Base-by-base conservation (phyloP, 2,329 filamentous ascomycete genomes). In the Clonostachys rosea region DNA sequence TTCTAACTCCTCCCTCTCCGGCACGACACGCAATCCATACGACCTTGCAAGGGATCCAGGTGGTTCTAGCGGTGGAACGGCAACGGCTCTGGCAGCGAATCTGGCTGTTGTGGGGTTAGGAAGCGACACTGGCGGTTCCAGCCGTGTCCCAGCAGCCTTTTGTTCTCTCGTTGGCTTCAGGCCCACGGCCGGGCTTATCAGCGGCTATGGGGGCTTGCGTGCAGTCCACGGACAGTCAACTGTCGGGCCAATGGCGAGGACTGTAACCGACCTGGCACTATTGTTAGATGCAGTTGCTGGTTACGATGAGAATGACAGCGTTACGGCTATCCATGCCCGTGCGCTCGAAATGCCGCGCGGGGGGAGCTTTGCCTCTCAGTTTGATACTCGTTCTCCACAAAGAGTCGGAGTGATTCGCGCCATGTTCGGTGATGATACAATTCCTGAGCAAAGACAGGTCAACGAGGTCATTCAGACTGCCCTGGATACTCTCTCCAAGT, bases 91-190 rank as follows among this genome's bases (percentile, higher is more conserved):
- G 8, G 48, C 48, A 14, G 48, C 48, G 5, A 47, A 34, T 17
- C 39, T 50, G 13, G 42, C 45, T 4, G 45, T 50, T 17, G 24
- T 50, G n/a, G 48, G 41, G 11, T 40, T 42, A 4, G 48, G 48
- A 11, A 47, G 42, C 14, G 48, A 50, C 39, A 50, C 48, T 5
- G 48, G 46, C 11, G 46, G 46, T 42, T 47, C 44, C 17, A 41
- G 47, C 6, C 45, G 48, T 16, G 44, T 41, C 24, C 48, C 48
- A 9, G 48, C 48, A 11, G 45, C 44, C 34, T 44, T 44, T 20
- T 47, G 46, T 45, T 45, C 45, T 33, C 45, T 50, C 16, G 46
- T 47, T 36, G 46, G 48, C 20, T 47, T 50, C 18, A 45, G 48
- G 6, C 45, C 48, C 10, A 47, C 48, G 14, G 34, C 40, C 33